phyloP scores from a whole-genome alignment of 2,329 filamentous ascomycete genomes.

The Sporothrix brunneoviolacea region DNA sequence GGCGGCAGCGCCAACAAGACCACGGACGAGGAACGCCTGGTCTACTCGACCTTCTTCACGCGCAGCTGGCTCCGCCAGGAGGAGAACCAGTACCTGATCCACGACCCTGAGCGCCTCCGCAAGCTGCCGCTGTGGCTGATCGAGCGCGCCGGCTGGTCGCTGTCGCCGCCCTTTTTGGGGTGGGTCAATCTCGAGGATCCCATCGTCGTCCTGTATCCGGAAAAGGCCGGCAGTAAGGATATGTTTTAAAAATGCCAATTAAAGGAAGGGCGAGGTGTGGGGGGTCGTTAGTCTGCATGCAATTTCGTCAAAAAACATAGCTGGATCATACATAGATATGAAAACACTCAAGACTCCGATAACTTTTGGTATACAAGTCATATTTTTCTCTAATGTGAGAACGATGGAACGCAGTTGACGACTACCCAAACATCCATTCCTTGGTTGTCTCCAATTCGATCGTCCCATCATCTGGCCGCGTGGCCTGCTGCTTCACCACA shows the following conservation, averaged over 20 bases:
- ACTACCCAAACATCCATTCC: not conserved
- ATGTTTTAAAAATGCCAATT: not conserved
- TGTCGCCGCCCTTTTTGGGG: constrained; percentile 15
- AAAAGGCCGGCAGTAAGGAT: not conserved
- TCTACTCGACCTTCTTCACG: constrained; percentile 12
- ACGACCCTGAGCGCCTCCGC: constrained; percentile 19
- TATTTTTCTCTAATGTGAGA: not conserved
- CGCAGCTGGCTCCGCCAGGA: constrained; percentile 14
- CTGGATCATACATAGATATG: too few relatives aligned
- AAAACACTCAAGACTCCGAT: too few relatives aligned
- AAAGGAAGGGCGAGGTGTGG: not conserved
- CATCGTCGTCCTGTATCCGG: not conserved
- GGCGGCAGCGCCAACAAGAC: constrained; percentile 24
- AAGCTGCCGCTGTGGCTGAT: constrained; percentile 14
- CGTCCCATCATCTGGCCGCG: not conserved
- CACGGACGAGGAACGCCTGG: constrained; percentile 13
- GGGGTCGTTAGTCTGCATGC: too few relatives aligned
- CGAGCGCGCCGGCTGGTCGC: constrained; percentile 21
- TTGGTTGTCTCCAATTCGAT: not conserved
- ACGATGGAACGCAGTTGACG: not conserved
- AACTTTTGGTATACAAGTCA: not conserved
- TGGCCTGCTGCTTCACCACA: not conserved
- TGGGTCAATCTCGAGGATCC: constrained; percentile 11
- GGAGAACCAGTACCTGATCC: constrained; percentile 23
- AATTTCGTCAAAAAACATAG: too few relatives aligned